Conservation (phyloP, 2,329 filamentous ascomycete species). For the Pyrenochaeta sp. region DNA sequence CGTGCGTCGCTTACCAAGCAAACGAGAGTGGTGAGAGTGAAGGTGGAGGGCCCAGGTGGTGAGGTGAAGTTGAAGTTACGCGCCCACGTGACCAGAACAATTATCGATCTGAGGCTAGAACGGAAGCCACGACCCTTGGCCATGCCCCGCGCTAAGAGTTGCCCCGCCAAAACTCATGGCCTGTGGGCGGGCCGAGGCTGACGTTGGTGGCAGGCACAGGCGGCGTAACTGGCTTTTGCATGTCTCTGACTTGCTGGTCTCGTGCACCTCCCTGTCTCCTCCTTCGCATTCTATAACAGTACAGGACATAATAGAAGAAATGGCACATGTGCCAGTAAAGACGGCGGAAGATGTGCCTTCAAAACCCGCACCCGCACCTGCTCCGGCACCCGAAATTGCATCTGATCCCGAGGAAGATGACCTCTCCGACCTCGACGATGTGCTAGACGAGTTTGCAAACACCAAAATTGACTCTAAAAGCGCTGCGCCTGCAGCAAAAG, state of each 20-base stretch:
- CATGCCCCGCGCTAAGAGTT: slow-evolving; percentile 25
- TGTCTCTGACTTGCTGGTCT: not conserved
- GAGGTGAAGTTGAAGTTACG: slow-evolving; percentile 23
- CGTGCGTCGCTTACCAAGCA: slow-evolving; percentile 11
- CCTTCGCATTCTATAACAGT: not conserved
- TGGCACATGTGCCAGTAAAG: slow-evolving; percentile 33
- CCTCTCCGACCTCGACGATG: slow-evolving; percentile 90
- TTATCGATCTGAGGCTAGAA: slow-evolving; percentile 17
- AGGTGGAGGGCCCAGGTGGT: slow-evolving; percentile 6
- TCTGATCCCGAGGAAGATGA: slow-evolving; percentile 94
- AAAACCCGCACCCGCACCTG: slow-evolving; percentile 15
- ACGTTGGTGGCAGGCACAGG: slow-evolving; percentile 5
- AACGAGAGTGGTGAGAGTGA: slow-evolving; percentile 22
- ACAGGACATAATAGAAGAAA: no score
- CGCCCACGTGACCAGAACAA: slow-evolving; percentile 32
- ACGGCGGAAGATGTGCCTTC: slow-evolving; percentile 19
- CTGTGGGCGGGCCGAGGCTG: slow-evolving; percentile 36
- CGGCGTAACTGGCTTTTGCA: slow-evolving; percentile 12
- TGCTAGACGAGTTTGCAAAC: slow-evolving; percentile 88
- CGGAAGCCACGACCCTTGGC: slow-evolving; percentile 9
- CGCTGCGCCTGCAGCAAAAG: slow-evolving; percentile 29
- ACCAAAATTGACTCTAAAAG: slow-evolving; percentile 63
- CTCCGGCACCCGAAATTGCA: slow-evolving; percentile 53
- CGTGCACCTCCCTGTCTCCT: slow-evolving; percentile 3
- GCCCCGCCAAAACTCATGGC: slow-evolving; percentile 24